These are phyloP conservation scores for Neurospora sp. DNA, from an alignment of 495 filamentous ascomycete genomes.

Conservation along the genomic window DNA sequence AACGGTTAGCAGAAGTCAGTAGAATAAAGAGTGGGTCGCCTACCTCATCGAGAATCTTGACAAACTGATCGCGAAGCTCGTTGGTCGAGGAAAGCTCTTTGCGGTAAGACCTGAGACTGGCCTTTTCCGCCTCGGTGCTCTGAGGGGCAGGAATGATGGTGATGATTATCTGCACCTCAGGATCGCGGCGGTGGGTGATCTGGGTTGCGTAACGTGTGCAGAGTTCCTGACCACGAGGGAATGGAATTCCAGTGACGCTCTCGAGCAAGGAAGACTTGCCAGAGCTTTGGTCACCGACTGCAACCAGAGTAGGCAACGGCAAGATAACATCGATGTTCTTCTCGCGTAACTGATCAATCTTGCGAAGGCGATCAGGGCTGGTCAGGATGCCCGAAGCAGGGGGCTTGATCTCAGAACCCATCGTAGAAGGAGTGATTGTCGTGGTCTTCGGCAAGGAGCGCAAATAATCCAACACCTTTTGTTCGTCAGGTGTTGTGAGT, in stretches of 20 bases:
- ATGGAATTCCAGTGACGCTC: slow-evolving; percentile 39
- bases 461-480: too few relatives aligned
- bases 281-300: slow-evolving; percentile 37
- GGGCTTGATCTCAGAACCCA: neutral
- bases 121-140: slow-evolving; percentile 10
- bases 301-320: slow-evolving; percentile 34
- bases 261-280: slow-evolving; percentile 41
- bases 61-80: slow-evolving; percentile 11
- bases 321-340: slow-evolving; percentile 28
- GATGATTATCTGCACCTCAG: slow-evolving; percentile 17
- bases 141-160: slow-evolving; percentile 32
- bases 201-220: slow-evolving; percentile 49
- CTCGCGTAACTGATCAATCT: slow-evolving; percentile 32
- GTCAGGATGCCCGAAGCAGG: neutral
- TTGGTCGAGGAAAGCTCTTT: slow-evolving; percentile 1
- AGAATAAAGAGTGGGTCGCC: neutral
- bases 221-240: slow-evolving; percentile 32
- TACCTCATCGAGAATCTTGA: slow-evolving; percentile 17
- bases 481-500: too few relatives aligned
- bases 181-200: slow-evolving; percentile 34
- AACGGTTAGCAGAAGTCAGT: neutral
- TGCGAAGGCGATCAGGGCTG: slow-evolving; percentile 15
- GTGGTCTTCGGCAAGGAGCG: neutral
- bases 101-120: slow-evolving; percentile 8
- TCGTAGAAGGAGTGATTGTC: neutral